Base-by-base conservation (phyloP, 441 rosid genomes). In the Gossypium gossypioides region DNA sequence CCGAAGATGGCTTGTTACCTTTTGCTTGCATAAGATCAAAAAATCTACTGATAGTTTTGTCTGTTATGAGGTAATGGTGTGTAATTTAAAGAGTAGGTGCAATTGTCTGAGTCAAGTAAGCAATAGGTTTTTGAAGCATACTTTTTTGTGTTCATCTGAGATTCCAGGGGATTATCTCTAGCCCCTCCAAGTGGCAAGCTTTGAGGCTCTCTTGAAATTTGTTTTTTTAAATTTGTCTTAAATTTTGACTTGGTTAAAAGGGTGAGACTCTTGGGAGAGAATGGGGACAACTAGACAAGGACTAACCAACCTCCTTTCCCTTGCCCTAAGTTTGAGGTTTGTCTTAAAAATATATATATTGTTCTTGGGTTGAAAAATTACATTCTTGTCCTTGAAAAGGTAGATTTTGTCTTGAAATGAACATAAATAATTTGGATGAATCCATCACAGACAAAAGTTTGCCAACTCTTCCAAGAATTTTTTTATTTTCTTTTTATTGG, bases 181-280 rank as follows among this genome's bases (percentile, higher is more conserved):
- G 73, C 75, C 76, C 84, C 84, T 83, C 89, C 92, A 88, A 51
- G 79, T 84, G 89, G 85, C 82, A 72, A 9, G 32, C 44, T 21
- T 54, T 60, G 68, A 34, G 72, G 75, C 80, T 51, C 24, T 57
- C 50, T 0, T 13, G 6, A 42, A 22, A 22, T 57, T 57, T 57
- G 5, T 25, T 21, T 19, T 21, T 58, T 46, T 42, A 44, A 67
- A 54, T 27, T 62, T 29, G 15, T 44, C 80, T 13, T 21, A n/a
- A 27, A 46, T 73, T 37, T 37, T 85, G 85, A 84, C 84, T 78
- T 52, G 69, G 75, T 66, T 24, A 2, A 3, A 22, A 40, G 29
- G 29, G 68, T 64, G 9, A n/a, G 62, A 24, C 16, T 22, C 61
- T 22, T 24, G 34, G 62, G 16, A 52, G 71, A 25, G 6, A 4